Base-by-base conservation (phyloP, 2,329 filamentous ascomycete genomes). In the Colletotrichum lini region DNA sequence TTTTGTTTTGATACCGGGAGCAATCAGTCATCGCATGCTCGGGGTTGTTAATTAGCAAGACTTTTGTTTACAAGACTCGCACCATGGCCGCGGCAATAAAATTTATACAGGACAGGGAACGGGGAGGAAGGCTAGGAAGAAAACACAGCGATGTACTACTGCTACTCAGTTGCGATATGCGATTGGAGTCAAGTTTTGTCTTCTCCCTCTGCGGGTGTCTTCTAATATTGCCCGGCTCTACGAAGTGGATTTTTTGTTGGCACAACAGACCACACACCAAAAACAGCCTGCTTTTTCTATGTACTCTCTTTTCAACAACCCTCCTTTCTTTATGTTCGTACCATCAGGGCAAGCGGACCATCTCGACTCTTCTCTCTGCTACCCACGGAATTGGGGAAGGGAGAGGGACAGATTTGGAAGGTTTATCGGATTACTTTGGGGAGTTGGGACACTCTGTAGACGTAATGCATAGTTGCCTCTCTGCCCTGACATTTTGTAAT, bases 1-100 rank as follows among this genome's bases (percentile, higher is more conserved):
- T 61, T 52, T 60, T 35, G 30, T 35, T 38, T 40, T 23, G 53
- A 26, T 61, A 30, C 62, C 40, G 40, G 67, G 67, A 69, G 61
- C 61, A 53, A 60, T 47, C 62, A 59, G 61, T 58, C 45, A 42
- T 52, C 54, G 21, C 45, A 47, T 15, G 58, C 40, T 56, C 23
- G 49, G 49, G 38, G 53, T 23, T 57, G 9, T 4, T 67, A 47
- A 54, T 63, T 18, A 61, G 52, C 53, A 35, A 45, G 50, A 50
- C 49, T 52, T 18, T 26, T 61, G 23, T 44, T 62, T 61, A n/a
- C 47, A 13, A 44, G 52, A 3, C 21, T 23, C 23, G 18, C 26
- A 60, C 23, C 59, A 42, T 23, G 60, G 66, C 61, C 52, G 40
- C 21, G 66, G 66, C 60, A 61, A 38, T 38, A 10, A 10, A 58